Base-by-base conservation (phyloP, 1,284 basidiomycete genomes). In the Pseudozyma pruni region DNA sequence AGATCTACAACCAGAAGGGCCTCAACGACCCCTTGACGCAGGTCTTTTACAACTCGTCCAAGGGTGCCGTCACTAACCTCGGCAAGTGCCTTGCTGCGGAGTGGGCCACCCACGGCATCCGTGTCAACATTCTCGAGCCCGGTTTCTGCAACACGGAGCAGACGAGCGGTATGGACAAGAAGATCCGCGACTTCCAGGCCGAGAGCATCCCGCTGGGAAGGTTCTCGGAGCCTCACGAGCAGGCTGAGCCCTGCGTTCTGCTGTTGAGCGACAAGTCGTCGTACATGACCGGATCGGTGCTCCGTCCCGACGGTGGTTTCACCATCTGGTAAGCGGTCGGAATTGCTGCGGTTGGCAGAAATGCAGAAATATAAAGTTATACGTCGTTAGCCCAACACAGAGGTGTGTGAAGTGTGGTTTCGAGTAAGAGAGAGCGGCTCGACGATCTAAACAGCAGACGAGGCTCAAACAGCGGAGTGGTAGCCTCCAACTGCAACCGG, bases 121-220 rank as follows among this genome's bases (percentile, higher is more conserved):
- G 81, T 25, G 80, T 83, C 53, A 83, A 83, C 69, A 78, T 80
- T 16, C 64, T 81, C 27, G 76, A 79, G 63, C 78, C 78, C 17
- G 79, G 75, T 10, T 77, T 80, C 76, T 81, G 79, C 68, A 76
- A 81, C 66, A 83, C 81, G 19, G 81, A 83, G 70, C 81, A 83
- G 78, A 83, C 81, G 19, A 75, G 70, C 33, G 78, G 51, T 32
- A 83, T 83, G 81, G 81, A 83, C 54, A 47, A 67, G 50, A 74
- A 67, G 47, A 72, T 83, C 32, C 74, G 80, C 43, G 79, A 82
- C 33, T 83, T 58, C 71, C 81, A 83, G 75, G 80, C 81, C 13
- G 39, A 50, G 33, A 69, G 60, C 50, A 76, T 83, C 40, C 81
- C 81, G 31, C 55, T 83, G n/a, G 70, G 73, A 37, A 58, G 81